phyloP scores from a whole-genome alignment of 2,329 filamentous ascomycete genomes.

The Exophiala aquamarina region DNA sequence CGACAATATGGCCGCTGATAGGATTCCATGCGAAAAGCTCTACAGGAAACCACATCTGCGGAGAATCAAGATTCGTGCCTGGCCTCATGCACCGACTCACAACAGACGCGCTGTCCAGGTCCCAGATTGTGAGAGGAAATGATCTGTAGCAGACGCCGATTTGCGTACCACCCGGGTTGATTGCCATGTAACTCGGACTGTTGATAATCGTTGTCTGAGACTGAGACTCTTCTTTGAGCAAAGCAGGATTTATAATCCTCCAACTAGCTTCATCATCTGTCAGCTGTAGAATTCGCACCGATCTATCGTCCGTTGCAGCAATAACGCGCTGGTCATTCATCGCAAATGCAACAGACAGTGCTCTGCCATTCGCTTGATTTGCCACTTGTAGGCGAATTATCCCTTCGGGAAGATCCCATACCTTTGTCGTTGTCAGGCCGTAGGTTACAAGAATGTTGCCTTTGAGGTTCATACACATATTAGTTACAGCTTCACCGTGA shows the following conservation, averaged over 20 bases:
- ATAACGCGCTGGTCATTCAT: conserved; percentile 8
- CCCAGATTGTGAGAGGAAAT: conserved; percentile 24
- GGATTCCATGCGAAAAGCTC: conserved; percentile 31
- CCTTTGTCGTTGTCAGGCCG: conserved; percentile 20
- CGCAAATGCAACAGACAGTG: conserved; percentile 15
- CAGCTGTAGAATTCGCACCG: conserved; percentile 3
- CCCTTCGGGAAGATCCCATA: conserved; percentile 25
- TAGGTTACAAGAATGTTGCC: conserved; percentile 24
- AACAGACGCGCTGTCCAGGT: conserved; percentile 6
- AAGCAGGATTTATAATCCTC: not conserved
- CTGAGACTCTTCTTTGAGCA: conserved; percentile 8
- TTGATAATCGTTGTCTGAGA: conserved; percentile 5
- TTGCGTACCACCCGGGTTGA: conserved; percentile 20
- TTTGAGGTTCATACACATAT: conserved; percentile 16
- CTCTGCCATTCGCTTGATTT: conserved; percentile 14
- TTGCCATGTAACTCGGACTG: conserved; percentile 19
- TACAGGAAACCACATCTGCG: conserved; percentile 10
- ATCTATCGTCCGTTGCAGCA: conserved; percentile 8
- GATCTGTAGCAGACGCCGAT: conserved; percentile 26
- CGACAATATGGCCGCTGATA: conserved; percentile 31
- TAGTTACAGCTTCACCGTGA: conserved; percentile 24
- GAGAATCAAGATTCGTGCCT: not conserved
- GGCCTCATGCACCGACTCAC: conserved; percentile 8
- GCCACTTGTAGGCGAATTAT: conserved; percentile 10
- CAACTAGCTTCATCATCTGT: conserved; percentile 1